Evolutionary conservation across 2,329 filamentous ascomycete species (phyloP).

Genomic region (Aspergillus bombycis): DNA sequence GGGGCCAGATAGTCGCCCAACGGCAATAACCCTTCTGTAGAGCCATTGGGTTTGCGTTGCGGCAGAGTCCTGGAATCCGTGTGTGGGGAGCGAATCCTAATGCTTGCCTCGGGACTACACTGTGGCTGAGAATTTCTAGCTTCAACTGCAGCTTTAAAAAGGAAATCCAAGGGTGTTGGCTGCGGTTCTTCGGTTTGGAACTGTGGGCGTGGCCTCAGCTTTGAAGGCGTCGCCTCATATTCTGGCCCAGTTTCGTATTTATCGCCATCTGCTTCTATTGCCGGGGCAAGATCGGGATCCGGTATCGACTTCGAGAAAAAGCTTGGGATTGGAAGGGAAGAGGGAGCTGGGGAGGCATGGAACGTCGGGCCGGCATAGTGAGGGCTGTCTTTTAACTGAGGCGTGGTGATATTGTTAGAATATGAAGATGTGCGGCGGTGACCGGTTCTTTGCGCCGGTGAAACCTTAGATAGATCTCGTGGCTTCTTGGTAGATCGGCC

Average conservation of each 20-base stretch:
- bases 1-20: constrained; percentile 67
- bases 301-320: constrained; percentile 79
- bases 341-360: constrained; percentile 90
- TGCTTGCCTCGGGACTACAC: constrained; percentile 45
- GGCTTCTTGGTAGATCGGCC: constrained; percentile 41
- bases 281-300: constrained; percentile 54
- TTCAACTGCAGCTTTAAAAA: constrained; percentile 85
- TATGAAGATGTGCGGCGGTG: constrained; percentile 40
- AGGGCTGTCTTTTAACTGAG: constrained; percentile 41
- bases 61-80: constrained; percentile 42
- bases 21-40: constrained; percentile 63
- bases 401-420: constrained; percentile 44
- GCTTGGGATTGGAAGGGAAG: constrained; percentile 85
- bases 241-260: constrained; percentile 39
- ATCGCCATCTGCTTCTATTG: constrained; percentile 44
- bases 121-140: constrained; percentile 58
- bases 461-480: constrained; percentile 31
- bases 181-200: constrained; percentile 44
- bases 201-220: constrained; percentile 45
- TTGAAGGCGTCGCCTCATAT: constrained; percentile 47
- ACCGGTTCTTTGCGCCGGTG: constrained; percentile 28
- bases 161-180: constrained; percentile 82
- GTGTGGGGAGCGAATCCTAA: constrained; percentile 56
- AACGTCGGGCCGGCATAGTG: constrained; percentile 90
- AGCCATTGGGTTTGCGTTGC: constrained; percentile 49